A percentile compares a stretch with the other conserved stretches of the same genome.
These are phyloP conservation scores for Sporothrix inflata DNA, from an alignment of 2,329 filamentous ascomycete genomes.

Conservation along the genomic window DNA sequence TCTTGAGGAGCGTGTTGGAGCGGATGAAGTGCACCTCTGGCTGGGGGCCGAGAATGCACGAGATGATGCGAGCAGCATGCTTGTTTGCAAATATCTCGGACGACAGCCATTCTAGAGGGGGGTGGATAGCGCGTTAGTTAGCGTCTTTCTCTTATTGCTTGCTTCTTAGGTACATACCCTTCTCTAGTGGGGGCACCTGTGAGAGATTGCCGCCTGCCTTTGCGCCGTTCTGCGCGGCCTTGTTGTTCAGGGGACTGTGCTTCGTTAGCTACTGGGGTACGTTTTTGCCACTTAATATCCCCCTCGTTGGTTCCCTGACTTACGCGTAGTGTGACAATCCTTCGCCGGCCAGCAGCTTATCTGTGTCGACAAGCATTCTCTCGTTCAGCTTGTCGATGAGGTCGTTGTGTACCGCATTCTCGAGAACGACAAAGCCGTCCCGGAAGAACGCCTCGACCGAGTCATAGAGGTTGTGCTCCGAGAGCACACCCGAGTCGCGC, in stretches of 20 bases:
- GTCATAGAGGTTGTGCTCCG: slow-evolving; percentile 38
- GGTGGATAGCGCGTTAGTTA: neutral
- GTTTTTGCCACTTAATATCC: too few species aligned
- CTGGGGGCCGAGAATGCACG: slow-evolving; percentile 35
- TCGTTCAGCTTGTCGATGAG: slow-evolving; percentile 39
- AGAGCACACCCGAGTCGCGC: slow-evolving; percentile 36
- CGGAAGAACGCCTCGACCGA: slow-evolving; percentile 37
- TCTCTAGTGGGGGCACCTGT: slow-evolving; percentile 36
- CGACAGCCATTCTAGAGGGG: slow-evolving; percentile 35
- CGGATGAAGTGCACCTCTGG: slow-evolving; percentile 37
- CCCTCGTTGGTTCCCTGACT: neutral
- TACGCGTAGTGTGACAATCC: slow-evolving; percentile 32
- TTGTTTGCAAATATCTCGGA: slow-evolving; percentile 40
- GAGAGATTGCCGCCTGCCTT: slow-evolving; percentile 35
- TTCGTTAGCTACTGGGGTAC: too few species aligned
- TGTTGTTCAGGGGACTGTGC: slow-evolving; percentile 34
- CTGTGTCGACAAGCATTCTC: slow-evolving; percentile 36
- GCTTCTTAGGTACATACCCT: slow-evolving; percentile 25
- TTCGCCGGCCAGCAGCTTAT: slow-evolving; percentile 34
- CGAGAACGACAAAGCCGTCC: slow-evolving; percentile 37
- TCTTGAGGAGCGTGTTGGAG: slow-evolving; percentile 45
- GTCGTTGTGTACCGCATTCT: slow-evolving; percentile 36
- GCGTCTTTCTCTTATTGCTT: neutral
- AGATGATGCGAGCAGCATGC: slow-evolving; percentile 33
- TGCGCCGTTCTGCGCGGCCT: slow-evolving; percentile 32